Conservation (phyloP, 2,329 filamentous ascomycete species). For the Fusarium setosum region DNA sequence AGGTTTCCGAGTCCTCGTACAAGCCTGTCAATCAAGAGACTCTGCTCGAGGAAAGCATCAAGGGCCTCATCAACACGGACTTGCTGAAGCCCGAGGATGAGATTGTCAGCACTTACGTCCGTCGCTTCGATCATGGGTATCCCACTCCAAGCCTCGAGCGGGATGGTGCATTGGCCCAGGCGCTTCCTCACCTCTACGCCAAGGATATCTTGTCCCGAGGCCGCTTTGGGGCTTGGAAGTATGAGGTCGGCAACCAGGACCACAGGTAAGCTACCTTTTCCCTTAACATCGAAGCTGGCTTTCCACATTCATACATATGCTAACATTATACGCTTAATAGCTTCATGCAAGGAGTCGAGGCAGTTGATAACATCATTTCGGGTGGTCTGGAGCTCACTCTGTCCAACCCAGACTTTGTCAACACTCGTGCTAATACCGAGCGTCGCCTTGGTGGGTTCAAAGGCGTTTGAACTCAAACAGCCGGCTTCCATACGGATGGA, state of each 20-base stretch:
- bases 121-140: constrained; percentile 98
- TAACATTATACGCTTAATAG: not conserved
- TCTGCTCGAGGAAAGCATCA: constrained; percentile 89
- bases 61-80: constrained; percentile 98
- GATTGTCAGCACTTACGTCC: constrained; percentile 98
- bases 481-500: too few species aligned
- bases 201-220: constrained; percentile 95
- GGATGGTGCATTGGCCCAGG: constrained; percentile 91
- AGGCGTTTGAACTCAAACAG: too few species aligned
- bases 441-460: constrained; percentile 42
- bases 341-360: constrained; percentile 94
- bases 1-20: constrained; percentile 94
- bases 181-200: constrained; percentile 91
- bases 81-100: constrained; percentile 93
- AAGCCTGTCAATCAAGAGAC: constrained; percentile 92
- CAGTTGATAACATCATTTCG: constrained; percentile 88
- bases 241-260: constrained; percentile 97
- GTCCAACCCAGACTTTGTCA: constrained; percentile 98
- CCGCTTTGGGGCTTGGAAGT: constrained; percentile 97
- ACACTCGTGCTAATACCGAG: constrained; percentile 73
- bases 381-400: constrained; percentile 91
- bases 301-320: too few species aligned
- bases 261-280: constrained; percentile 70
- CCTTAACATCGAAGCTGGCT: too few species aligned
- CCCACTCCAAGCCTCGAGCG: constrained; percentile 95